These are phyloP conservation scores for Parietichytrium sp. DNA, from an alignment of 108 stramenopile genomes.

Conservation along the genomic window DNA sequence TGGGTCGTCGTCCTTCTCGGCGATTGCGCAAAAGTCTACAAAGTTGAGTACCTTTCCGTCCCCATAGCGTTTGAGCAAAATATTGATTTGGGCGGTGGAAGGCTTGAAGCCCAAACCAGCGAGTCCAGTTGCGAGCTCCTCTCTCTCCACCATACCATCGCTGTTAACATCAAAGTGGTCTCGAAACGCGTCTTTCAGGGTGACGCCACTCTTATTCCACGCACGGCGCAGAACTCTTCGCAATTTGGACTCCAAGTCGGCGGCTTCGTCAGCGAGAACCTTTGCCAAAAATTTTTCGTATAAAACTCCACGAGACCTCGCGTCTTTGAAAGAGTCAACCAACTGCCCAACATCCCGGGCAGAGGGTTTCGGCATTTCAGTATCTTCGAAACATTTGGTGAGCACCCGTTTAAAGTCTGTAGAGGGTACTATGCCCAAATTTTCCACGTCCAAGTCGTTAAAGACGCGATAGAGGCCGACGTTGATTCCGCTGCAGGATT, in stretches of 20 bases:
- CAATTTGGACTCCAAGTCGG: constrained; percentile 42
- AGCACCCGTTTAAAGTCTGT: too few species aligned
- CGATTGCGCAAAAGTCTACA: not conserved
- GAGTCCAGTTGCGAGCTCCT: constrained; percentile 42
- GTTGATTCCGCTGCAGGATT: not conserved
- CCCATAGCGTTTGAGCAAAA: not conserved
- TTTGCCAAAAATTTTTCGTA: too few species aligned
- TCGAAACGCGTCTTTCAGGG: constrained; percentile 18
- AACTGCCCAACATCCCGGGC: too few species aligned
- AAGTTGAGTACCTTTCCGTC: not conserved
- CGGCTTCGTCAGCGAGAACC: constrained; percentile 37
- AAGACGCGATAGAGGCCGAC: not conserved
- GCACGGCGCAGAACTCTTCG: constrained; percentile 37
- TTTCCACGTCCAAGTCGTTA: constrained; percentile 11
- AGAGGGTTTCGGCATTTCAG: too few species aligned
- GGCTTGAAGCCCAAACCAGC: not conserved
- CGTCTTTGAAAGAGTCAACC: too few species aligned
- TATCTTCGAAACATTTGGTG: too few species aligned
- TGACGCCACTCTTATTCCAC: not conserved
- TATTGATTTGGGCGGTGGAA: not conserved
- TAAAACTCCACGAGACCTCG: too few species aligned
- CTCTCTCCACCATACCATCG: constrained; percentile 7
- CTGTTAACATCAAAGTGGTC: constrained; percentile 35
- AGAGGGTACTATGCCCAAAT: not conserved
- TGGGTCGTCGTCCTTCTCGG: not conserved